Base-by-base conservation (phyloP, 2,329 filamentous ascomycete species). In the Aspergillus ustus region DNA sequence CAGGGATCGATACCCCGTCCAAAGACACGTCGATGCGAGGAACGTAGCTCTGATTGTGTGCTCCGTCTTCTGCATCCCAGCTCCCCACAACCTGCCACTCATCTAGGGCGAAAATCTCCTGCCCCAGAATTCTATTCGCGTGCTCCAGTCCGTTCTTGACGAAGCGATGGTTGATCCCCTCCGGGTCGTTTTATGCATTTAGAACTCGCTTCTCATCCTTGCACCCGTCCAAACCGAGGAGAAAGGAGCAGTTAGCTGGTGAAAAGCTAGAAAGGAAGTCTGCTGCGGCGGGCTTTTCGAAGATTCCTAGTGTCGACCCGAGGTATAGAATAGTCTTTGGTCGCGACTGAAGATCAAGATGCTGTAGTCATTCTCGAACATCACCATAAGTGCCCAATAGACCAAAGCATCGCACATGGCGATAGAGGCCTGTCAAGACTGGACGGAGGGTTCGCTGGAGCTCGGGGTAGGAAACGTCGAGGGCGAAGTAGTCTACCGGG, bases 311-410 rank as follows among this genome's bases (percentile, higher is more conserved):
- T 0, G 63, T 63, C 8, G 63, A 65, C 3, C 63, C 63, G 7
- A 65, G 29, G 3, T 57, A 61, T 13, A 65, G n/a, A 9, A 65
- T 48, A 1, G 54, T 54, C 19, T 61, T 61, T 29, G 63, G 49
- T 11, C 58, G 54, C 7, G 44, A 43, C 15, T 54, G 46, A 63
- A 89, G 83, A 52, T 85, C 79, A 2, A 89, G 81, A 48, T 83
- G 81, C 74, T 89, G 89, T 67, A 97, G 78, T 92, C 92, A 96
- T 65, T 86, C 85, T 11, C 90, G 84, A 15, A 91, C 92, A 73
- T 96, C 91, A 66, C 96, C 91, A 71, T 96, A 97, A 2, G 92
- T 96, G 8, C 92, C 93, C 63, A 89, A 83, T 7, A 96, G 84
- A 1, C 92, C 93, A 69, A 88, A 89, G 73, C 90, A 93, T 64